phyloP scores from a whole-genome alignment of 2,329 filamentous ascomycete species.

The Aspergillus spinulosporus region DNA sequence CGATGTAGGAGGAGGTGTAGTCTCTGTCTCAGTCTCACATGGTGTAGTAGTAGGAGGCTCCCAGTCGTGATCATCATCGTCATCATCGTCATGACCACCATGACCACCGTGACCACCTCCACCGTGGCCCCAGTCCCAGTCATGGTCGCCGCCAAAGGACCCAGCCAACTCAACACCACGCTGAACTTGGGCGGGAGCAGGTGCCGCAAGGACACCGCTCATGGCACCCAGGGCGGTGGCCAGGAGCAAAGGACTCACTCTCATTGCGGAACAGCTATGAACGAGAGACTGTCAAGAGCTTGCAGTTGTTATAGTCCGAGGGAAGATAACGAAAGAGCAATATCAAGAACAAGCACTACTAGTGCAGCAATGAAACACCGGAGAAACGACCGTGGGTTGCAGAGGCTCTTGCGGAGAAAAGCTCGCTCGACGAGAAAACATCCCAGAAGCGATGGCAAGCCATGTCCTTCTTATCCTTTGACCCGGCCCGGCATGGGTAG shows the following conservation, averaged over 20 bases:
- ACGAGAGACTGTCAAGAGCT: slow-evolving; percentile 12
- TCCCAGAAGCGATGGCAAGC: slow-evolving; percentile 3
- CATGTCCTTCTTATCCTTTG: slow-evolving; percentile 12
- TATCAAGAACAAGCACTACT: not conserved
- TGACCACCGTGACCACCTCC: not conserved
- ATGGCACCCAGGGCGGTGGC: slow-evolving; percentile 13
- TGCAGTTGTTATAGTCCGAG: not conserved
- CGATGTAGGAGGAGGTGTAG: not conserved
- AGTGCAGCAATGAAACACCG: slow-evolving; percentile 4
- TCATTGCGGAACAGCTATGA: slow-evolving; percentile 10
- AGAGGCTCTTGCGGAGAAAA: slow-evolving; percentile 9
- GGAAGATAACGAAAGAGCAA: not conserved
- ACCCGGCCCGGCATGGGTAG: not conserved
- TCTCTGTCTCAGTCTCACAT: slow-evolving; percentile 5
- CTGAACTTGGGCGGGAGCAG: slow-evolving; percentile 6
- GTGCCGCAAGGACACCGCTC: slow-evolving; percentile 13
- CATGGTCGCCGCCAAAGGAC: not conserved
- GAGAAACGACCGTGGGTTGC: slow-evolving; percentile 15
- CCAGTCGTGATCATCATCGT: slow-evolving; percentile 1
- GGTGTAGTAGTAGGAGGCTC: slow-evolving; percentile 1
- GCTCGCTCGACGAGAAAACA: not conserved
- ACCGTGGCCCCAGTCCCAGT: not conserved
- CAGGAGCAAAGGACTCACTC: slow-evolving; percentile 9
- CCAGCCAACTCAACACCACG: not conserved
- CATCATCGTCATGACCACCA: not conserved